Percentiles rank a stretch among this genome's conserved stretches.
Conservation (phyloP, 495 filamentous ascomycete species). For the Penicillium arizonense region DNA sequence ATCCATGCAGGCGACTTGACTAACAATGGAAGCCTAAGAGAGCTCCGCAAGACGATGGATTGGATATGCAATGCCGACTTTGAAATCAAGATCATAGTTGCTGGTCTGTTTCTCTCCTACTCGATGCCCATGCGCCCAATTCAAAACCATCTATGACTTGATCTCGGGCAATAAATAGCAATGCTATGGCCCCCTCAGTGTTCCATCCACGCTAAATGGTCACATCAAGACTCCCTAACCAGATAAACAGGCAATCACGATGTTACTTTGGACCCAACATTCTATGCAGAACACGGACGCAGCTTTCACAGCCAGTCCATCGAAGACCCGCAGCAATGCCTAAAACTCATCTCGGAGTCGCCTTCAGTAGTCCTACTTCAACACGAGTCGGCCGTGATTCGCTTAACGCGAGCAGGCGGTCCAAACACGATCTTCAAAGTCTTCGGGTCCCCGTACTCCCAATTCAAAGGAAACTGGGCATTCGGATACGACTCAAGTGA, state of each 20-base stretch:
- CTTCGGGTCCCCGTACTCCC: constrained; percentile 75
- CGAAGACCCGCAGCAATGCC: constrained; percentile 55
- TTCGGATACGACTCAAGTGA: constrained; percentile 60
- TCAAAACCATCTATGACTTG: background rate
- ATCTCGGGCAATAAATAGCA: background rate
- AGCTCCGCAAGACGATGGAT: constrained; percentile 51
- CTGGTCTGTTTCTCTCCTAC: constrained; percentile 39
- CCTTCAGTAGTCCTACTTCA: constrained; percentile 63
- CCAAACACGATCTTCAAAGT: constrained; percentile 68
- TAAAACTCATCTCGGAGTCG: constrained; percentile 48
- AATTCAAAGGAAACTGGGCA: constrained; percentile 63
- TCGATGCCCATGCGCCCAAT: constrained; percentile 3
- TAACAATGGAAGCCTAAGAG: constrained; percentile 52
- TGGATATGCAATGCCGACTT: constrained; percentile 58
- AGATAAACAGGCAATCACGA: constrained; percentile 70
- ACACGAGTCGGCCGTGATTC: constrained; percentile 59
- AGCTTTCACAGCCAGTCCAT: constrained; percentile 60
- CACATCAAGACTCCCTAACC: background rate
- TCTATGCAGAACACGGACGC: constrained; percentile 56
- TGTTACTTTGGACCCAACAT: constrained; percentile 63
- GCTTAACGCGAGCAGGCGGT: constrained; percentile 53
- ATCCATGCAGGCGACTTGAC: constrained; percentile 63
- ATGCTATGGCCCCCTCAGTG: background rate
- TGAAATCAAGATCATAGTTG: constrained; percentile 57
- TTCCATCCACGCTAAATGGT: background rate